These are phyloP conservation scores for Sesbania bispinosa DNA, from an alignment of 306 rosid species.

Conservation along the genomic window DNA sequence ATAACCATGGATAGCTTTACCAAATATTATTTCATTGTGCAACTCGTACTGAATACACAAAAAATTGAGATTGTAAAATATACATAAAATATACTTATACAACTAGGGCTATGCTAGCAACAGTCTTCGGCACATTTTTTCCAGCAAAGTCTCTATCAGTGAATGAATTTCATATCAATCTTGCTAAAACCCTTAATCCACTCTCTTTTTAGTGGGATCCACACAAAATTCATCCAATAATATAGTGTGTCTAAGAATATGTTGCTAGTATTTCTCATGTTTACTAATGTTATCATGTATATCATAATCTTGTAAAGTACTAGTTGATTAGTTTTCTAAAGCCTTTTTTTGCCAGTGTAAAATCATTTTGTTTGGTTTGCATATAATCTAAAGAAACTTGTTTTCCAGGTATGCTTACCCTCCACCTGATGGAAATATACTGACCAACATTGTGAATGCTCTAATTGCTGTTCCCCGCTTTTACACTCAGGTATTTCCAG, in stretches of 20 bases:
- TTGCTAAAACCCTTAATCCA: background rate
- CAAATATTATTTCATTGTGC: background rate
- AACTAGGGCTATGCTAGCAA: background rate
- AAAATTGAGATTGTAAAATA: background rate
- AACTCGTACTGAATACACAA: background rate
- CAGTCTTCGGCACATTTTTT: background rate
- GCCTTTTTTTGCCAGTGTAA: background rate
- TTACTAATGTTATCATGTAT: background rate
- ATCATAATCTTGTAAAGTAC: background rate
- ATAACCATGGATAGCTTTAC: background rate
- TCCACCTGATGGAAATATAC: conserved; percentile 92
- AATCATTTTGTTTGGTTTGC: conserved; percentile 24
- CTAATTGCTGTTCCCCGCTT: conserved; percentile 94
- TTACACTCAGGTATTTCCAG: conserved; percentile 74
- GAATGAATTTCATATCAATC: background rate
- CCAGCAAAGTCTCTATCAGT: background rate
- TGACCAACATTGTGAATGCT: conserved; percentile 90
- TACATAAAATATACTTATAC: too few relatives aligned
- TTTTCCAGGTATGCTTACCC: conserved; percentile 87
- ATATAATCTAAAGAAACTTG: conserved; percentile 13
- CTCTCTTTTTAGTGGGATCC: background rate
- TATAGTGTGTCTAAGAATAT: background rate
- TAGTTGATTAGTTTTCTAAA: background rate
- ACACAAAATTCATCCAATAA: background rate
- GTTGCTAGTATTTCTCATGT: background rate